phyloP scores from a whole-genome alignment of 164 flowering plant species.

The Stephania yunnanensis region DNA sequence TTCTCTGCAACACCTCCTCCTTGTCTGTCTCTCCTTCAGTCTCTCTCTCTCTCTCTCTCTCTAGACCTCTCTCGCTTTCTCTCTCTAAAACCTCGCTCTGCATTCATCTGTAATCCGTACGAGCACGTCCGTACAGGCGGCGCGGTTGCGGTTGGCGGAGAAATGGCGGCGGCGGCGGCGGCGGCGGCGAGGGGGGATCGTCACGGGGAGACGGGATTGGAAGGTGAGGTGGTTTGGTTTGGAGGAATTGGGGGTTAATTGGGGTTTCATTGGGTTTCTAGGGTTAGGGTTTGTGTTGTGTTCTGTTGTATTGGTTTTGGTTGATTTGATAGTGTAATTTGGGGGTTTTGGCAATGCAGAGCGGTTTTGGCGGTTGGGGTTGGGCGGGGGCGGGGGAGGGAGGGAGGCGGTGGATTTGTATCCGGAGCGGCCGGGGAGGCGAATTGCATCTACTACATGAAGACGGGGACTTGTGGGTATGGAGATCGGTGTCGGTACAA shows the following conservation, averaged over 20 bases:
- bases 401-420: slow-evolving; percentile 29
- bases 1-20: background rate
- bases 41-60: background rate
- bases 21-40: background rate
- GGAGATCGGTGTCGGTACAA: slow-evolving; percentile 81
- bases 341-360: slow-evolving; percentile 32
- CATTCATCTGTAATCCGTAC: slow-evolving; percentile 8
- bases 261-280: slow-evolving; percentile 10
- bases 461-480: slow-evolving; percentile 77
- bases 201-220: slow-evolving; percentile 47
- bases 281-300: slow-evolving; percentile 16
- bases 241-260: slow-evolving; percentile 3
- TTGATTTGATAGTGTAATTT: slow-evolving; percentile 5
- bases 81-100: slow-evolving; percentile 1
- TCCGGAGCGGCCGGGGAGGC: slow-evolving; percentile 79
- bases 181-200: slow-evolving; percentile 34
- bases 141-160: slow-evolving; percentile 44
- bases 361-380: slow-evolving; percentile 51
- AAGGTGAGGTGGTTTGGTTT: slow-evolving; percentile 37
- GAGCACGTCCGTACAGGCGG: slow-evolving; percentile 28
- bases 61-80: background rate
- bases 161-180: slow-evolving; percentile 38
- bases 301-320: background rate
- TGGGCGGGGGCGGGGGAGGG: slow-evolving; percentile 21
- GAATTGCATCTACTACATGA: slow-evolving; percentile 70